Evolutionary conservation across 1,284 basidiomycete genomes (phyloP).

Genomic region (Thelephora terrestris): DNA sequence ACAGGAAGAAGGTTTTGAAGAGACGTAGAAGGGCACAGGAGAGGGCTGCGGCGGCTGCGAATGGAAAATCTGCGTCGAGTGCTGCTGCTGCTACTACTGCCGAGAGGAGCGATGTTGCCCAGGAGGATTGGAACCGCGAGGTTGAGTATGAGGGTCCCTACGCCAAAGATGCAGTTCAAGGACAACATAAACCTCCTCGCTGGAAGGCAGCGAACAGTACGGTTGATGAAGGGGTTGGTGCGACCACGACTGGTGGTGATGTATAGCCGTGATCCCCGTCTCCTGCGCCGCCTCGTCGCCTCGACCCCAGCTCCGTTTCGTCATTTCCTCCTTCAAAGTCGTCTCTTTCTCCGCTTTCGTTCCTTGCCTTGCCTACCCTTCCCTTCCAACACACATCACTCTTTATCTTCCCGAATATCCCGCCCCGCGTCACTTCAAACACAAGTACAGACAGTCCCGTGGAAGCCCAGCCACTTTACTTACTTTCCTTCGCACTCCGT

Average conservation of each 20-base stretch:
- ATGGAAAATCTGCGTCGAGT: constrained; percentile 21
- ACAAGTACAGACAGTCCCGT: too few species aligned
- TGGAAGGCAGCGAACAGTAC: background rate
- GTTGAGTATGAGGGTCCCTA: constrained; percentile 23
- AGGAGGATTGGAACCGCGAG: constrained; percentile 29
- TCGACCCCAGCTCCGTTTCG: background rate
- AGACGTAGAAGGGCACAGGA: constrained; percentile 68
- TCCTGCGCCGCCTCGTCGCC: constrained; percentile 7
- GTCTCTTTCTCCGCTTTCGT: constrained; percentile 11
- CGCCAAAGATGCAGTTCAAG: constrained; percentile 7
- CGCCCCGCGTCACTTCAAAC: too few species aligned
- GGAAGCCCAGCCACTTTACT: too few species aligned
- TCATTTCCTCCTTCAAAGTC: constrained; percentile 10
- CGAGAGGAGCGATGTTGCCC: constrained; percentile 17
- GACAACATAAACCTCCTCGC: background rate
- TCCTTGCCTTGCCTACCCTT: constrained; percentile 7
- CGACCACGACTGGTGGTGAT: constrained; percentile 2
- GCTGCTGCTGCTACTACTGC: constrained; percentile 22
- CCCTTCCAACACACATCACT: background rate
- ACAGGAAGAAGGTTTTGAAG: constrained; percentile 69
- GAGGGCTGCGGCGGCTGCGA: constrained; percentile 47
- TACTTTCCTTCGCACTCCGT: too few species aligned
- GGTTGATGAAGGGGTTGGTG: too few species aligned
- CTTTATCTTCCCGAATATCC: too few species aligned
- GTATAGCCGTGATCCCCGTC: constrained; percentile 11